Percentiles rank a stretch among this genome's conserved stretches.
Evolutionary conservation across 1,139 yeast species (phyloP).

Genomic region (Suzukiozyma palmioleophila): DNA sequence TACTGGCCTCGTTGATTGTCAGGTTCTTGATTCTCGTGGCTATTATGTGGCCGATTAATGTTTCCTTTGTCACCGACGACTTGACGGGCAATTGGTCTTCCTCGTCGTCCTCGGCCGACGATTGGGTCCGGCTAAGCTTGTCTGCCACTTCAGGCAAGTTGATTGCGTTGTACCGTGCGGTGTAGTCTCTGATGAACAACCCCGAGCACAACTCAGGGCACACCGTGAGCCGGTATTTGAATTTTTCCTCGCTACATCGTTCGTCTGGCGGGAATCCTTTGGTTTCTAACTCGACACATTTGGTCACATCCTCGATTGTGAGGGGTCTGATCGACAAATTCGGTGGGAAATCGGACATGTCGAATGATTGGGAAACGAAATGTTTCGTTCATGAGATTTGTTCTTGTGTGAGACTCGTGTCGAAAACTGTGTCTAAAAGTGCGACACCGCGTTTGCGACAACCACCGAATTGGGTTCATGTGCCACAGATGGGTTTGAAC

Average conservation of each 20-base stretch:
- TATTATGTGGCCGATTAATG: conserved; percentile 75
- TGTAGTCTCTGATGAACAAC: conserved; percentile 70
- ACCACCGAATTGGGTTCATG: no score
- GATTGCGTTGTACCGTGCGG: conserved; percentile 37
- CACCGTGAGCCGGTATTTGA: conserved; percentile 63
- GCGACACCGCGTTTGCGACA: background rate
- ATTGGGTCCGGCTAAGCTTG: conserved; percentile 23
- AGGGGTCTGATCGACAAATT: conserved; percentile 82
- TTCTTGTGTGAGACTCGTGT: background rate
- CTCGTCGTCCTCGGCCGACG: conserved; percentile 22
- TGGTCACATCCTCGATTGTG: conserved; percentile 61
- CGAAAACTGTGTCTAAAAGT: background rate
- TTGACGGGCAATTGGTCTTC: conserved; percentile 41
- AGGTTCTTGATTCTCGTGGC: conserved; percentile 66
- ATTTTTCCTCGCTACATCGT: conserved; percentile 60
- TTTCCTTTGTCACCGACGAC: conserved; percentile 57
- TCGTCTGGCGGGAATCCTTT: conserved; percentile 64
- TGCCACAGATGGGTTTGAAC: no score
- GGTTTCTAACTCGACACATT: conserved; percentile 58
- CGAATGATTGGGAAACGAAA: background rate
- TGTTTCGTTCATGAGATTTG: background rate
- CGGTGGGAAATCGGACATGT: conserved; percentile 42
- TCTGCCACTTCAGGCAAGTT: conserved; percentile 44
- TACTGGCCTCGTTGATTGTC: conserved; percentile 57
- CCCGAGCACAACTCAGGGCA: conserved; percentile 94